These are phyloP conservation scores for Dactylonectria estremocensis DNA, from an alignment of 2,329 filamentous ascomycete genomes.

Conservation along the genomic window DNA sequence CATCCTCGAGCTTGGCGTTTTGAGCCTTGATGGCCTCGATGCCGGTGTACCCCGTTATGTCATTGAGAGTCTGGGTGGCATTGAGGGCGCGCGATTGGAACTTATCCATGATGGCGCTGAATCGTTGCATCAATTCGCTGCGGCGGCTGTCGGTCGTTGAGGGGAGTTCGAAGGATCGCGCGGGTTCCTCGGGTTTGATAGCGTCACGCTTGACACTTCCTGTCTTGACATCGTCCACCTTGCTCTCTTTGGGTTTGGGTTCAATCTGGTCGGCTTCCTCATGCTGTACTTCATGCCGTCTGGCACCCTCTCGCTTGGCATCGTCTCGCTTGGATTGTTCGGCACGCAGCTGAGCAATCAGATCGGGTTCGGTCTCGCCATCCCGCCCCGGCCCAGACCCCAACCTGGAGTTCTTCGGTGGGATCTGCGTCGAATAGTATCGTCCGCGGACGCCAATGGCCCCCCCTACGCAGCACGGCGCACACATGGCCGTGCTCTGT, in stretches of 20 bases:
- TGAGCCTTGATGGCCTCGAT: conserved; percentile 89
- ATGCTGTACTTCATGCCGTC: conserved; percentile 17
- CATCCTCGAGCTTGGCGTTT: conserved; percentile 78
- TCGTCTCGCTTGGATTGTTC: conserved; percentile 22
- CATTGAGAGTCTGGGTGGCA: conserved; percentile 91
- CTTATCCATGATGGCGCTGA: conserved; percentile 82
- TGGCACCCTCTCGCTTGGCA: conserved; percentile 2
- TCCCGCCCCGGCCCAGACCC: conserved; percentile 31
- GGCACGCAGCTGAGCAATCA: conserved; percentile 40
- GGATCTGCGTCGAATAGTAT: conserved; percentile 48
- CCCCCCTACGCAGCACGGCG: conserved; percentile 39
- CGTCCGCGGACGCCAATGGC: conserved; percentile 43
- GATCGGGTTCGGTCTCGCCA: conserved; percentile 38
- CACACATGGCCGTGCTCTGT: conserved; percentile 39
- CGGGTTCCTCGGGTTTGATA: conserved; percentile 26
- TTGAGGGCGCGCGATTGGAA: conserved; percentile 87
- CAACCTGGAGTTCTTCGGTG: conserved; percentile 37
- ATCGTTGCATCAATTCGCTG: conserved; percentile 52
- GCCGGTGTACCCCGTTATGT: conserved; percentile 92
- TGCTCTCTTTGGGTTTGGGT: not conserved
- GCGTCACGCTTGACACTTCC: conserved; percentile 21
- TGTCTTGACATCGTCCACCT: conserved; percentile 20
- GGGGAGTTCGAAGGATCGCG: conserved; percentile 47
- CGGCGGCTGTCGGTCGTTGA: conserved; percentile 53
- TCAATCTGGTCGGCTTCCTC: conserved; percentile 6